Evolutionary conservation across 2,329 filamentous ascomycete genomes (phyloP), one percentile per base, ranked within the genome.

Genomic region (Ceratocystis huliohia): DNA sequence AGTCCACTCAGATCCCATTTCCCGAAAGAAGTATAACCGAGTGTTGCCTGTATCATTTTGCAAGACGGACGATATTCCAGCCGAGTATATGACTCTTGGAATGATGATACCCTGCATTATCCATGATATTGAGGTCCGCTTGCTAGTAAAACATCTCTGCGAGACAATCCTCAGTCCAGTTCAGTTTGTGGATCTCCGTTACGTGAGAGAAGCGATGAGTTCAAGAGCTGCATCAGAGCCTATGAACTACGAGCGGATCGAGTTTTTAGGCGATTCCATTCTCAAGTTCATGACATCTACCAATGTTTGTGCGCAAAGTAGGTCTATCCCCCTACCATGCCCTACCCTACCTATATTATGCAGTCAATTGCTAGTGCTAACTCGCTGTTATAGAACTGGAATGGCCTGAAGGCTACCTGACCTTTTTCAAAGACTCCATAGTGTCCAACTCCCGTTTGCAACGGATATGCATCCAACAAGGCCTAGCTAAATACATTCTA

Each of bases 201-300:
- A 88, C 44, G 72, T 95, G 0, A 73, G 85, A 1, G 85, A 84
- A 8, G 91, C 92, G 0, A 86, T 95, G 63, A 88, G 82, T 63
- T 79, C 89, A 0, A 83, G 86, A 0, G 79, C 79, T 1, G 84
- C 89, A 0, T 72, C 74, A 1, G 84, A 86, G 61, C 73, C 76
- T 1, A 80, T 79, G 0, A 82, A 96, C 69, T 96, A 96, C 72
- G 88, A 97, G 71, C 80, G 88, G 2, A 78, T 96, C 0, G 94
- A 97, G 73, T 95, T 95, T 70, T 77, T 96, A 0, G 94, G 94
- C 0, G 93, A 97, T 71, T 85, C 85, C 0, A 79, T 96, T 1
- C 79, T 97, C 46, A 97, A 97, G 72, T 83, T 87, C 66, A 84
- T 83, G 61, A 81, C 88, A 0, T 84, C 85, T 0, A 73, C 90